These are phyloP conservation scores for Hyphopichia khmerensis DNA, from an alignment of 1,139 yeast species.

Conservation along the genomic window DNA sequence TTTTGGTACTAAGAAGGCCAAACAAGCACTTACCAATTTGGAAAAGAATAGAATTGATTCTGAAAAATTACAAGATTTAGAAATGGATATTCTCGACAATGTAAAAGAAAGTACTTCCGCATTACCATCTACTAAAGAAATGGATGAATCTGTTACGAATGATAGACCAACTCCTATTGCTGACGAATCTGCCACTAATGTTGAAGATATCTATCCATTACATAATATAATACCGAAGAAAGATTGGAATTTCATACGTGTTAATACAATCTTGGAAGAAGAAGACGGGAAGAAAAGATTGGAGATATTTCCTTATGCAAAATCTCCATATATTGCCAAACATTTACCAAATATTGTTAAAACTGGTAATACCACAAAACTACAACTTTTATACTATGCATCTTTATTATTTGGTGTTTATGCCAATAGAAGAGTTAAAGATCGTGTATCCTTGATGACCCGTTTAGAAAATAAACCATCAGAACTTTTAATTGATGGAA, in stretches of 20 bases:
- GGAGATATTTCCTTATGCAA: conserved; percentile 60
- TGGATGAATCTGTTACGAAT: conserved; percentile 50
- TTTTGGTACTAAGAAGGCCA: conserved; percentile 96
- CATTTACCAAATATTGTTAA: conserved; percentile 44
- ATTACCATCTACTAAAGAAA: conserved; percentile 67
- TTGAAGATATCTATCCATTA: conserved; percentile 80
- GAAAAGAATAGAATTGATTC: conserved; percentile 87
- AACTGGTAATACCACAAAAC: conserved; percentile 51
- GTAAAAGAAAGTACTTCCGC: conserved; percentile 69
- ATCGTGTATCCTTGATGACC: conserved; percentile 60
- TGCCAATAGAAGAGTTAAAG: conserved; percentile 63
- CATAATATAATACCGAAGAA: conserved; percentile 64
- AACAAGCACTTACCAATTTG: conserved; percentile 78
- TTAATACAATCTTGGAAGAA: conserved; percentile 54
- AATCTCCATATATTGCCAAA: conserved; percentile 53
- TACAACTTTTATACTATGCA: conserved; percentile 74
- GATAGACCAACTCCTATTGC: conserved; percentile 86
- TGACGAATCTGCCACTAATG: conserved; percentile 71
- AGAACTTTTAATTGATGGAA: conserved; percentile 68
- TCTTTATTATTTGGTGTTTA: conserved; percentile 80
- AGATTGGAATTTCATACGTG: conserved; percentile 66
- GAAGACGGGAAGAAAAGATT: conserved; percentile 46
- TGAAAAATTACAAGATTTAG: conserved; percentile 69
- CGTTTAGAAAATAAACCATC: conserved; percentile 65
- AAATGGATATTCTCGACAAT: conserved; percentile 78